These are phyloP conservation scores for Aureobasidium melanogenum DNA, from an alignment of 2,329 filamentous ascomycete species.

Conservation along the genomic window DNA sequence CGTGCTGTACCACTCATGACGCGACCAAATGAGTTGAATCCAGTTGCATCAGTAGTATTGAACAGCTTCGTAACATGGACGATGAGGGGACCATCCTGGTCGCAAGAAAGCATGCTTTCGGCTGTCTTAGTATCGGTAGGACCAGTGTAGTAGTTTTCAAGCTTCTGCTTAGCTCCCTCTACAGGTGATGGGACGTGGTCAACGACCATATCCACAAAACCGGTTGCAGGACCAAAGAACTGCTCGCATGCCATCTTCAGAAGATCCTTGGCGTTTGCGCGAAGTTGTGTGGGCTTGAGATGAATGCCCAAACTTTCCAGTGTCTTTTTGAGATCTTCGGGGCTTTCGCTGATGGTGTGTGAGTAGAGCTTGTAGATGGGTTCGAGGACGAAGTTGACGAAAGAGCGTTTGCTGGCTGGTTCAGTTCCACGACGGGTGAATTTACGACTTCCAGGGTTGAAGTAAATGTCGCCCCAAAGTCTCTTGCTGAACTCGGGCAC, in stretches of 20 bases:
- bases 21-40: slow-evolving; percentile 81
- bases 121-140: slow-evolving; percentile 75
- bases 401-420: slow-evolving; percentile 71
- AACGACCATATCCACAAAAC: slow-evolving; percentile 93
- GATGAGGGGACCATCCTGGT: slow-evolving; percentile 85
- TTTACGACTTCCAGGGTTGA: slow-evolving; percentile 79
- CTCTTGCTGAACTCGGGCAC: slow-evolving; percentile 72
- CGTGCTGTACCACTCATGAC: slow-evolving; percentile 87
- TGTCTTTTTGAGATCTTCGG: slow-evolving; percentile 72
- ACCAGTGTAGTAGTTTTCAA: slow-evolving; percentile 87
- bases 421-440: slow-evolving; percentile 86
- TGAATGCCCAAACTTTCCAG: slow-evolving; percentile 71
- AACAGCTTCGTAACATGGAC: slow-evolving; percentile 90
- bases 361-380: slow-evolving; percentile 97
- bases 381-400: slow-evolving; percentile 90
- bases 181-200: slow-evolving; percentile 81
- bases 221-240: slow-evolving; percentile 83
- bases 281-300: slow-evolving; percentile 88
- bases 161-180: slow-evolving; percentile 64
- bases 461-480: slow-evolving; percentile 95
- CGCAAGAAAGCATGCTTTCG: slow-evolving; percentile 68
- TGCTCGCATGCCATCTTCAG: slow-evolving; percentile 85
- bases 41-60: slow-evolving; percentile 80
- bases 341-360: slow-evolving; percentile 84
- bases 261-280: slow-evolving; percentile 78